Evolutionary conservation across 1,139 yeast genomes (phyloP), one percentile per base, ranked within the genome.

Genomic region (Hyphopichia pseudoburtonii): DNA sequence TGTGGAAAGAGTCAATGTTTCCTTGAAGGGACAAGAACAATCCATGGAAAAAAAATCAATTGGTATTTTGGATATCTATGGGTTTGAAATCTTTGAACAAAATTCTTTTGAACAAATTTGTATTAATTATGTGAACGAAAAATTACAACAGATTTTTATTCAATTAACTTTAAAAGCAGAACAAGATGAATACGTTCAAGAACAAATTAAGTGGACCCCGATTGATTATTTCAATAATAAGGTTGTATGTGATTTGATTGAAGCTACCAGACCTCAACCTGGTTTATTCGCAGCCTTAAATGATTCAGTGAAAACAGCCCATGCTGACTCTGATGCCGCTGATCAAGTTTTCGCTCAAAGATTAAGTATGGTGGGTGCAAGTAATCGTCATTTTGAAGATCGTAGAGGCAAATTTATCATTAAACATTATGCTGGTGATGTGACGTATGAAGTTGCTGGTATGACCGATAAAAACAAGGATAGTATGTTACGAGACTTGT

Each of bases 381-480:
- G 77, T 26, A 90, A 90, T 60, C 83, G 86, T 28, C 95, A 94
- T 62, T 89, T 94, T 54, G 97, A 90, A 56, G 80, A 87, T 51
- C 82, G 98, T 54, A 83, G 87, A 47, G 80, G 83, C 31, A 90
- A 92, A 59, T 94, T 94, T 50, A 71, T 94, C 44, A 82, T 94
- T 55, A 90, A 88, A 66, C 99, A 94, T 64, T 94, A 94, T 66
- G 98, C 98, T 24, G 98, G 98, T 57, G 98, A 94, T 66, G 99
- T 94, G 35, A 85, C 90, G 24, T 94, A 94, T 56, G 96, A 90
- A 47, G 83, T 90, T 39, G 70, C 73, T 23, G 87, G 90, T 14
- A 90, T 94, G 88, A 92, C 98, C 2, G 98, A 94, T 60, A 94
- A 94, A 63, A 94, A 94, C 61, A 94, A 94, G 63, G 99, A 94